Percentiles rank a stretch among this genome's conserved stretches.
Evolutionary conservation across 495 filamentous ascomycete species (phyloP).

Genomic region (Podospora appendiculata): DNA sequence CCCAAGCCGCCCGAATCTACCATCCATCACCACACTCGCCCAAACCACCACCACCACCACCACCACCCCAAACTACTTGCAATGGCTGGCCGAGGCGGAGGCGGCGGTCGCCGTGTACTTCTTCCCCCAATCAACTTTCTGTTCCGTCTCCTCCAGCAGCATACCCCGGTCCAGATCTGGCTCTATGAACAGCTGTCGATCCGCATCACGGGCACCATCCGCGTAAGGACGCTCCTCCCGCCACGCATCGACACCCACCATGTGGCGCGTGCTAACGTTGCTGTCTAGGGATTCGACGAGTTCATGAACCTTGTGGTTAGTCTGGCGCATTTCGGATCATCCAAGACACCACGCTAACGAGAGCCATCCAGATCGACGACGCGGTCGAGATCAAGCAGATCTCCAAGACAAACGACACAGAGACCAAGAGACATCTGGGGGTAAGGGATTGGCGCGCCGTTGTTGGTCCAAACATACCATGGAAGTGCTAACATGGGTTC

Average conservation of each 20-base stretch:
- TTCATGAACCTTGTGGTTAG: conserved; percentile 99
- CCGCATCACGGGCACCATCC: conserved; percentile 89
- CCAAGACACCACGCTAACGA: neutral
- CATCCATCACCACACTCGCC: neutral
- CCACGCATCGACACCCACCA: neutral
- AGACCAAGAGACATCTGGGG: conserved; percentile 72
- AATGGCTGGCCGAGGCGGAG: conserved; percentile 77
- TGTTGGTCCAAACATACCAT: neutral
- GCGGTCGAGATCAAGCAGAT: conserved; percentile 85
- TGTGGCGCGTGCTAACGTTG: neutral
- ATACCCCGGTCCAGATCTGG: conserved; percentile 86
- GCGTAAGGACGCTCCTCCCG: conserved; percentile 44
- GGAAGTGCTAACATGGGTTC: conserved; percentile 19
- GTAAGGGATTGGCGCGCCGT: conserved; percentile 15
- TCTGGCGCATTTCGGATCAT: conserved; percentile 12
- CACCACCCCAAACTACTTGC: conserved; percentile 18
- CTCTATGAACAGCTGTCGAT: conserved; percentile 91
- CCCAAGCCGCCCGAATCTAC: conserved; percentile 1
- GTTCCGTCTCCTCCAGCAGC: conserved; percentile 89
- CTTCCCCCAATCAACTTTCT: conserved; percentile 96
- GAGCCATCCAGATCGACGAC: conserved; percentile 50
- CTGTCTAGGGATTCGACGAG: conserved; percentile 59
- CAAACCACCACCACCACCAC: neutral
- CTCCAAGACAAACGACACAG: conserved; percentile 67
- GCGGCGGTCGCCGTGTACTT: conserved; percentile 78